phyloP scores from a whole-genome alignment of 352 stramenopile genomes.

The Phytophthora sansomeana region DNA sequence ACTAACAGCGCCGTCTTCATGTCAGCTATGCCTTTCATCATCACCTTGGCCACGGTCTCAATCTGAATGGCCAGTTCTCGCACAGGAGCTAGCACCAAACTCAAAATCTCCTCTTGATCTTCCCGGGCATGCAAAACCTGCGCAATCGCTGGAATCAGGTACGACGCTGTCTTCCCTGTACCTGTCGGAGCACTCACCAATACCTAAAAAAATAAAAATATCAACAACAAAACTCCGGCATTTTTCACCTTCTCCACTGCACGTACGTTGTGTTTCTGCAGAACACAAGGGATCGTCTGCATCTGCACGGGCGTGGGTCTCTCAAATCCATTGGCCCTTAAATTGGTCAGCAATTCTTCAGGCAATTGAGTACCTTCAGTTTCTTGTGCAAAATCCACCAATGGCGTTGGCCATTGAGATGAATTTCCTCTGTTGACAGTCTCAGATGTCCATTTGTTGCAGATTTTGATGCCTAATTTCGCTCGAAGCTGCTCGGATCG shows the following conservation, averaged over 20 bases:
- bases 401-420: constrained; percentile 9
- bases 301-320: constrained; percentile 78
- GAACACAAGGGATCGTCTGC: constrained; percentile 66
- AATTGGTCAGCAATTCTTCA: constrained; percentile 46
- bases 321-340: constrained; percentile 43
- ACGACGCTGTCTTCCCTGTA: constrained; percentile 77
- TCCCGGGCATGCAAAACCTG: constrained; percentile 41
- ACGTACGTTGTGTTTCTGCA: constrained; percentile 53
- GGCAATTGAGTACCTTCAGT: constrained; percentile 36
- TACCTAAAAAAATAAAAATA: constrained; percentile 37
- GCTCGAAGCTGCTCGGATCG: constrained; percentile 30
- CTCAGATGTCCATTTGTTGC: constrained; percentile 1
- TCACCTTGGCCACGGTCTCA: constrained; percentile 59
- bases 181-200: constrained; percentile 70
- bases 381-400: constrained; percentile 41
- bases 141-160: constrained; percentile 62
- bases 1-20: constrained; percentile 79
- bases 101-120: constrained; percentile 31
- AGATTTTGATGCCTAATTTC: constrained; percentile 44
- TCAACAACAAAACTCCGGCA: background rate
- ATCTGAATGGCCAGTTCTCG: constrained; percentile 83
- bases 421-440: background rate
- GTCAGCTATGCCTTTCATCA: constrained; percentile 60
- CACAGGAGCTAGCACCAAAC: constrained; percentile 67
- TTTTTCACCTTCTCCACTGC: background rate